Evolutionary conservation across 495 filamentous ascomycete genomes (phyloP).

Genomic region (Cetradonia linearis): DNA sequence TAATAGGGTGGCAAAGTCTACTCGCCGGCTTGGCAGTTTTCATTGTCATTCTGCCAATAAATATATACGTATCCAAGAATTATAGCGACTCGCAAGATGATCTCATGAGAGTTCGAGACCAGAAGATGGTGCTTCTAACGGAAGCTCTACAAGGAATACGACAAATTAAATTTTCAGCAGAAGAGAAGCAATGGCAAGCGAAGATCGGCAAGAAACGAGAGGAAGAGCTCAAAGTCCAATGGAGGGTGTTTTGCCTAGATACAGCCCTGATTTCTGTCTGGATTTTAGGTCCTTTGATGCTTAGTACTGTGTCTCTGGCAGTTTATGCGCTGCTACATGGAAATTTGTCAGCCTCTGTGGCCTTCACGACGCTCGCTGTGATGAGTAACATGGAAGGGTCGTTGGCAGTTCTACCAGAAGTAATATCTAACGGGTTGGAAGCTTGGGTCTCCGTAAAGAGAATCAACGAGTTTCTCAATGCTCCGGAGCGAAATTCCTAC

Average conservation of each 20-base stretch:
- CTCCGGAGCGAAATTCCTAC: constrained; percentile 52
- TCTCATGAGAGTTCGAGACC: constrained; percentile 71
- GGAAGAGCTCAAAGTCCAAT: constrained; percentile 54
- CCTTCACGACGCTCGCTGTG: constrained; percentile 69
- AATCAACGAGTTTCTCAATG: constrained; percentile 60
- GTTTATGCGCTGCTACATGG: constrained; percentile 56
- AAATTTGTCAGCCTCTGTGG: constrained; percentile 57
- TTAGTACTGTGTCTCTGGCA: constrained; percentile 60
- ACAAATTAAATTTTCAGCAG: constrained; percentile 79
- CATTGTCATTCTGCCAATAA: constrained; percentile 55
- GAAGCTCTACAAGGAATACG: constrained; percentile 76
- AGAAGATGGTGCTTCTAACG: constrained; percentile 66
- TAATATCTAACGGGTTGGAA: constrained; percentile 55
- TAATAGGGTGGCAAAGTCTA: constrained; percentile 66
- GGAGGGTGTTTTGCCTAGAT: constrained; percentile 55
- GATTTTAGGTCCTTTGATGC: constrained; percentile 63
- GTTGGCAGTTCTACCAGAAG: constrained; percentile 60
- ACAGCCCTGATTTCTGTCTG: constrained; percentile 48
- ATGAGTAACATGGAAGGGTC: constrained; percentile 63
- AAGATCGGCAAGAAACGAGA: constrained; percentile 56
- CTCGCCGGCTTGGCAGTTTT: constrained; percentile 57
- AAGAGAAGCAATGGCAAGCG: constrained; percentile 72
- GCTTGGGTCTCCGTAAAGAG: constrained; percentile 64
- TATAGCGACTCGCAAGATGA: constrained; percentile 57
- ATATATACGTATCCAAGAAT: constrained; percentile 55